Percentiles rank a stretch among this genome's conserved stretches.
Conservation (phyloP, 768 basidiomycete species). For the Boletus edulis region DNA sequence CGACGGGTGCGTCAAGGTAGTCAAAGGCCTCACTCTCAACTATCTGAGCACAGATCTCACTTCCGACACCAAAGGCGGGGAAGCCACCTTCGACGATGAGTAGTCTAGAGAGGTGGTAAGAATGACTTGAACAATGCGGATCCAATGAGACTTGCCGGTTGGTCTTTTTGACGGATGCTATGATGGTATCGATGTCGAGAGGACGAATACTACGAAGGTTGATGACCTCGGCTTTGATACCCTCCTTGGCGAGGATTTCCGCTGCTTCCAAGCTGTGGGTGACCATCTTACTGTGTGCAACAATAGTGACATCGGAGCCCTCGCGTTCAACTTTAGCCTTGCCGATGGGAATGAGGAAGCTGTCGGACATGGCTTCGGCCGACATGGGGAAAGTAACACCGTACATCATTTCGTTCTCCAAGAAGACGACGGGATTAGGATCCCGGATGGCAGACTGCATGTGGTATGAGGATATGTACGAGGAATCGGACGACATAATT, state of each 20-base stretch:
- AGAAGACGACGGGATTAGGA: slow-evolving; percentile 97
- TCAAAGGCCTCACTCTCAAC: slow-evolving; percentile 97
- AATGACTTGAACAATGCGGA: not conserved
- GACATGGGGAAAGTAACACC: slow-evolving; percentile 98
- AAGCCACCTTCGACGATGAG: slow-evolving; percentile 97
- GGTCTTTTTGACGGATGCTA: slow-evolving; percentile 97
- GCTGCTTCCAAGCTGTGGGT: slow-evolving; percentile 94
- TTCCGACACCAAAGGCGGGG: slow-evolving; percentile 97
- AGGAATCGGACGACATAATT: not conserved
- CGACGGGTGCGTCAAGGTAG: slow-evolving; percentile 97
- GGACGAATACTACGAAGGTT: slow-evolving; percentile 96
- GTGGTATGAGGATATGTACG: not conserved
- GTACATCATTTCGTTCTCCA: slow-evolving; percentile 99
- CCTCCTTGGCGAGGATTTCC: slow-evolving; percentile 90
- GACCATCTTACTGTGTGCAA: slow-evolving; percentile 99
- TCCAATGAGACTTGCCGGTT: slow-evolving; percentile 60
- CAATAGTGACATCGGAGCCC: slow-evolving; percentile 92
- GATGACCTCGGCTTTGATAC: slow-evolving; percentile 96
- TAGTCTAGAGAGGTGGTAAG: slow-evolving; percentile 47
- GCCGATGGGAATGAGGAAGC: slow-evolving; percentile 94
- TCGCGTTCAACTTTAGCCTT: slow-evolving; percentile 95
- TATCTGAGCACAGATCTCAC: slow-evolving; percentile 97
- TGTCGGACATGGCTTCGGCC: slow-evolving; percentile 89
- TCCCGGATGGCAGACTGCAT: slow-evolving; percentile 91
- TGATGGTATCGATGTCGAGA: slow-evolving; percentile 97